Percentiles rank a stretch among this genome's conserved stretches.
Conservation (phyloP, 176 grass and related monocot genomes). For the Aegilops tauschii region DNA sequence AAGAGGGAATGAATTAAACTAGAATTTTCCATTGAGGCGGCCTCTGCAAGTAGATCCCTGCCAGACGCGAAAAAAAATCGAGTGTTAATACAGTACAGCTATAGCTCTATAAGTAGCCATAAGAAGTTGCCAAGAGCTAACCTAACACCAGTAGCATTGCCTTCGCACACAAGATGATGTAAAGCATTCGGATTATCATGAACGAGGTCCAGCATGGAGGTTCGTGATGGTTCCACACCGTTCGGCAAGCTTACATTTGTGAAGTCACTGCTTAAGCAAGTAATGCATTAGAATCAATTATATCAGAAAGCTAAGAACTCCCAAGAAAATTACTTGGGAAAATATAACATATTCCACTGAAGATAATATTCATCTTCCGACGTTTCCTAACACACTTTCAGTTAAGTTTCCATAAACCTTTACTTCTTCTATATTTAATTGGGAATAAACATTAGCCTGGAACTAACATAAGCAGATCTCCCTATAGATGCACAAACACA, state of each 20-base stretch:
- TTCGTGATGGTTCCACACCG: slow-evolving; percentile 51
- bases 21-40: slow-evolving; percentile 58
- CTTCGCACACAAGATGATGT: slow-evolving; percentile 89
- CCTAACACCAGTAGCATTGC: slow-evolving; percentile 72
- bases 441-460: slow-evolving; percentile 37
- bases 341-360: slow-evolving; percentile 25
- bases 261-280: slow-evolving; percentile 64
- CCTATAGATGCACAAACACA: slow-evolving; percentile 71
- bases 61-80: slow-evolving; percentile 11
- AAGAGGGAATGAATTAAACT: slow-evolving; percentile 70
- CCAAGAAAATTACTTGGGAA: slow-evolving; percentile 19
- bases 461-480: slow-evolving; percentile 65
- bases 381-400: slow-evolving; percentile 5
- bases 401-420: slow-evolving; percentile 21
- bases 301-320: slow-evolving; percentile 1
- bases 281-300: slow-evolving; percentile 24
- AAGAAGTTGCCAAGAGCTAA: slow-evolving; percentile 31
- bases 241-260: slow-evolving; percentile 56
- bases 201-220: slow-evolving; percentile 65
- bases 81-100: slow-evolving; percentile 20
- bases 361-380: slow-evolving; percentile 4
- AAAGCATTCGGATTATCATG: slow-evolving; percentile 84
- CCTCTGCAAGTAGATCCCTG: slow-evolving; percentile 84
- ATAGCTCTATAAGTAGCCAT: neutral
- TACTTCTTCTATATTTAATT: neutral